Evolutionary conservation across 805 yeast genomes (phyloP), one percentile per base, ranked within the genome.

Genomic region (Pichia nanzhaoensis): DNA sequence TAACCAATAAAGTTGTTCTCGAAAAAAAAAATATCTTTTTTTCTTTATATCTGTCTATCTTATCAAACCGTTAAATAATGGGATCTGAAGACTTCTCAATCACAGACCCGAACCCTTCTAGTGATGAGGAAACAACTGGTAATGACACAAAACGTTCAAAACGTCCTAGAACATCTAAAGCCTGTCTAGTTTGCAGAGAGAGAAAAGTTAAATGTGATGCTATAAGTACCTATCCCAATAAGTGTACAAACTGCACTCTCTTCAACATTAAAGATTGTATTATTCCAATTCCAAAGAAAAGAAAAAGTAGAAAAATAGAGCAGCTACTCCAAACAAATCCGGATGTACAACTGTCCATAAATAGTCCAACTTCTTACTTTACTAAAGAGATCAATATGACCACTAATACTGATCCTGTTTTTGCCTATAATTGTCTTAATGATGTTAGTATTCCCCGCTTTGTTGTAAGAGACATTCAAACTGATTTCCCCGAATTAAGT

Each of bases 171-270:
- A 31, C 39, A 8, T 34, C 84, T 8, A 64, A 86, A 39, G 91
- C 90, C 2, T 84, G 93, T 57, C 73, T 77, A 34, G 83, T 84
- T n/a, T 85, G 93, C 57, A 79, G 87, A 44, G 74, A 82, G 7
- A 68, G 93, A 31, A 84, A 84, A 55, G 93, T 84, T n/a, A 74
- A 89, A 31, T 84, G 95, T 64, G 87, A 82, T 56, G 85, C 83
- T 12, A 82, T 70, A 13, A 59, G 61, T 30, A 73, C 67, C 44
- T 68, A 69, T 56, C 84, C 84, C 0, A 48, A 42, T 2, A 53
- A 51, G 41, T 79, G 85, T 55, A 74, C 89, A 19, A 83, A 83
- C 60, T 83, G 91, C 58, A 69, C 75, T 31, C 80, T 84, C 3
- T 83, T 82, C 60, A 82, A 84, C 7, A 75, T 86, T 55, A 47